These are phyloP conservation scores for Naganishia vaughanmartiniae DNA, from an alignment of 768 basidiomycete genomes.

Conservation along the genomic window DNA sequence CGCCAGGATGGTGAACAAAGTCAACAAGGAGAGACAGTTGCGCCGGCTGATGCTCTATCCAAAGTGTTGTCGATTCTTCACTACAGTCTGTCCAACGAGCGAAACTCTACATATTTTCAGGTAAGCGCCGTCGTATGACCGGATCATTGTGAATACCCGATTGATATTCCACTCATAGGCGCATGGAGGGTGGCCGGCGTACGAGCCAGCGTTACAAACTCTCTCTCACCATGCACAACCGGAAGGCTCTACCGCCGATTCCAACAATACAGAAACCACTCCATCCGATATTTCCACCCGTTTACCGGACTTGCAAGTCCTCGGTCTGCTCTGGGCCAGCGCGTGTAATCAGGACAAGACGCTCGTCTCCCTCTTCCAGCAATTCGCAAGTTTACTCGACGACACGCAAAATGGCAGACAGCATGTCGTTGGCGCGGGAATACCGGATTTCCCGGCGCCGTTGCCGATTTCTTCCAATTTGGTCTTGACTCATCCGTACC, in stretches of 20 bases:
- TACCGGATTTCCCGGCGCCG: slow-evolving; percentile 13
- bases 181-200: slow-evolving; percentile 2
- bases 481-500: slow-evolving; percentile 25
- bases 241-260: too few relatives aligned
- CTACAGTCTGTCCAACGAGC: slow-evolving; percentile 9
- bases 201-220: background rate
- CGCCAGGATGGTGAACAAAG: background rate
- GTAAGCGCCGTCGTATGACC: slow-evolving; percentile 7
- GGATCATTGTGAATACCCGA: background rate
- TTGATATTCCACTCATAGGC: slow-evolving; percentile 4
- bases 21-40: background rate
- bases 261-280: background rate
- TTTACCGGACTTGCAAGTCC: slow-evolving; percentile 27
- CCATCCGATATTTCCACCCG: slow-evolving; percentile 13
- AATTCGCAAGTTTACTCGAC: background rate
- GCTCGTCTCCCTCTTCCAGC: slow-evolving; percentile 36
- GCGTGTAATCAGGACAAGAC: slow-evolving; percentile 46
- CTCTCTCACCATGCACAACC: background rate
- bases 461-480: slow-evolving; percentile 31
- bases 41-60: background rate
- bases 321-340: slow-evolving; percentile 42
- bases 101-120: slow-evolving; percentile 20
- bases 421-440: background rate
- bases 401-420: background rate
- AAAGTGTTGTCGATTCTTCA: background rate